Base-by-base conservation (phyloP, 2,329 filamentous ascomycete species). In the Sporothrix humicola region DNA sequence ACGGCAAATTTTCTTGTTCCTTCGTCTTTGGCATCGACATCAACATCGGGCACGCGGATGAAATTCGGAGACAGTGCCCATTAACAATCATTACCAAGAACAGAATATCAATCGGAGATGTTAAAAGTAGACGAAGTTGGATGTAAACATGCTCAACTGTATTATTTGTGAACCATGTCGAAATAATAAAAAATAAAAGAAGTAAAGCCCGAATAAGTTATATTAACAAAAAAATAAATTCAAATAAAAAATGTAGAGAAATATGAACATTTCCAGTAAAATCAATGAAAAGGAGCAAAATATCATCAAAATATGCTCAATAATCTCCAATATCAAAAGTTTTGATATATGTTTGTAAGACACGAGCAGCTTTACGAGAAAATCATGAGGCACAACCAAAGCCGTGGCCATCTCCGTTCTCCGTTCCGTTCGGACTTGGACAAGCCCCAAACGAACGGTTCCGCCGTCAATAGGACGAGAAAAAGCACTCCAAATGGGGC, bases 361-460 rank as follows among this genome's bases (percentile, higher is more conserved):
- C 31, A 37, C 31, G 31, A 37, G 31, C 31, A 37, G 7, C 31
- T 7, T 37, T 5, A 37, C 31, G 31, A 7, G 31, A 37, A 37
- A 37, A 37, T 5, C 31, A 37, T 37, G 31, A 37, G 4, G 31
- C 31, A 37, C 7, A 37, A 37, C 31, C 31, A 37, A 37, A 6
- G 31, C 58, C 31, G 20, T 63, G 58, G 58, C 31, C 58, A 63
- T 63, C 58, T 63, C 31, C 6, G 58, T 63, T 44, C 58, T 44
- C 58, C 23, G 31, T 63, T 44, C 17, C 20, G 4, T 56, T 56
- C 20, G 58, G 58, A 63, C 58, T 44, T 63, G 58, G 23, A 37
- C 31, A 12, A 42, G 46, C 42, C 12, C 37, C 42, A 23, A n/a
- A 65, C 12, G 56, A 59, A 59, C 56, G 56, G 56, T n/a, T 37